Conservation (phyloP, 495 filamentous ascomycete genomes). For the Letharia columbiana region DNA sequence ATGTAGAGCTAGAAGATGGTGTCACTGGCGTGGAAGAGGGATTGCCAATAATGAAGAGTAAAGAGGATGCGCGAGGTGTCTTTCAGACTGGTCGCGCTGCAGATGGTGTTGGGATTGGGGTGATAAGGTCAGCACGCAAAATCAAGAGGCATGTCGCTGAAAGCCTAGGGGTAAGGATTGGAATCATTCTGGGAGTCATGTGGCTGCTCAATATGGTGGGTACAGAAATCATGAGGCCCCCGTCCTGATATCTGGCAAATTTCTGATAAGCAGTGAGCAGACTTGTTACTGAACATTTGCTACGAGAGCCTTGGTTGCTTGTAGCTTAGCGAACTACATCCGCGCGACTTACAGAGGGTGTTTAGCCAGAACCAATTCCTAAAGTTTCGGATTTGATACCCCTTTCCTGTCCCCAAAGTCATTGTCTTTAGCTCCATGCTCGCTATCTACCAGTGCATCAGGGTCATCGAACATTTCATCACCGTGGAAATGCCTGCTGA, state of each 20-base stretch:
- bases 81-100: not conserved
- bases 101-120: not conserved
- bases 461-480: slow-evolving; percentile 55
- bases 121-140: not conserved
- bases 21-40: not conserved
- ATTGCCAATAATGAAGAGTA: slow-evolving; percentile 9
- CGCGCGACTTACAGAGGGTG: not conserved
- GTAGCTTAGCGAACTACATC: not conserved
- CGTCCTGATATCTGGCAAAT: not conserved
- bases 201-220: slow-evolving; percentile 26
- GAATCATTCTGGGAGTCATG: slow-evolving; percentile 17
- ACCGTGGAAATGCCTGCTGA: slow-evolving; percentile 59
- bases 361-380: not conserved
- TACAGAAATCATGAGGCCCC: not conserved
- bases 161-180: slow-evolving; percentile 14
- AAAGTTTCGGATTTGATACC: slow-evolving; percentile 2
- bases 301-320: not conserved
- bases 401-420: not conserved
- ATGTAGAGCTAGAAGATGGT: not conserved
- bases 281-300: not conserved
- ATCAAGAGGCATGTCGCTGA: slow-evolving; percentile 6
- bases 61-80: slow-evolving; percentile 12
- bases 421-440: not conserved
- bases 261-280: not conserved
- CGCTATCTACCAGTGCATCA: not conserved